Base-by-base conservation (phyloP, 2,329 filamentous ascomycete genomes). In the Diaporthe vaccinii region DNA sequence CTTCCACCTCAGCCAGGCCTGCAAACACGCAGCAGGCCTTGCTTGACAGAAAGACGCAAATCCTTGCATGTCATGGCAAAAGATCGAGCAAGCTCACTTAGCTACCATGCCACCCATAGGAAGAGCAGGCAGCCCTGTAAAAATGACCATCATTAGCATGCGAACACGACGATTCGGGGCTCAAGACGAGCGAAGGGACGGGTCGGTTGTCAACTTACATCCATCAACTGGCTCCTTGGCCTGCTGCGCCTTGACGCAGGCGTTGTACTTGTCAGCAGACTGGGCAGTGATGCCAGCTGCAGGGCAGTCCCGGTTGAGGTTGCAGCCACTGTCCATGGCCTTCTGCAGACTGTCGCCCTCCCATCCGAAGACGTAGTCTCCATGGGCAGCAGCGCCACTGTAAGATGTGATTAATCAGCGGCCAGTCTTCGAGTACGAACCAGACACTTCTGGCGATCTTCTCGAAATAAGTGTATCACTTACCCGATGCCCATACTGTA, bases 351-450 rank as follows among this genome's bases (percentile, higher is more conserved):
- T 81, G 79, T 88, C 82, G 76, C 83, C 85, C 79, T 88, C 85
- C 87, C 87, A 88, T 74, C 87, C 87, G 79, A 89, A 89, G 76
- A 89, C 80, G 79, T 89, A 89, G 80, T 89, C 87, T 34, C 86
- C 87, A 80, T 89, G 87, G 28, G 86, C 87, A 6, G 86, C 87
- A 34, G 85, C 83, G 41, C 87, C 87, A 51, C 84, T 85, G 2
- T 41, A 10, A 67, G 57, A 62, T 1, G 12, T 2, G 12, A 8
- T 3, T 9, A 4, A n/a, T 69, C 31, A 69, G 65, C 65, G 44
- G 25, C 41, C 36, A 20, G 31, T 14, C 22, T 55, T 55, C 25
- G 25, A 10, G 14, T 31, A 6, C 6, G 25, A 55, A 31, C 14
- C 15, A 31, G 14, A 15, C 44, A 22, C 15, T 58, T 49, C 25